These are phyloP conservation scores for Solanum medicagineum DNA, from an alignment of 257 asterid genomes.

Conservation along the genomic window DNA sequence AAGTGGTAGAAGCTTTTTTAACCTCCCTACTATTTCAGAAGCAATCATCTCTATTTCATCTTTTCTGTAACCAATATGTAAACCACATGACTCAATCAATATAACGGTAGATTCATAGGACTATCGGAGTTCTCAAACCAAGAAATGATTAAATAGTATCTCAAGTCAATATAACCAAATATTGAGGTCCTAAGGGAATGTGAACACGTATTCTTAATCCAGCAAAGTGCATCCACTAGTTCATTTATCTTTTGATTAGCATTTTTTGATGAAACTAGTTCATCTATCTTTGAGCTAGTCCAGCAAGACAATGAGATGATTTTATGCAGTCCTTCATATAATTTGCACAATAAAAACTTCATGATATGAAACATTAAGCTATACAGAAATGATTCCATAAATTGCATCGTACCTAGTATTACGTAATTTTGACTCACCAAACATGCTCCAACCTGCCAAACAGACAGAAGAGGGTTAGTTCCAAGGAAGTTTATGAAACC, in stretches of 20 bases:
- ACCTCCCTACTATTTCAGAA: background rate
- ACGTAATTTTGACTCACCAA: slow-evolving; percentile 87
- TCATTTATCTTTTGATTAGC: background rate
- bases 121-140: background rate
- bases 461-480: background rate
- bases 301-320: background rate
- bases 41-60: background rate
- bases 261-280: background rate
- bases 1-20: background rate
- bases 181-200: background rate
- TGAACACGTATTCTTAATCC: background rate
- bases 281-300: background rate
- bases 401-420: slow-evolving; percentile 62
- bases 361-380: background rate
- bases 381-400: background rate
- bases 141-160: background rate
- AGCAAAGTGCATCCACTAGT: background rate
- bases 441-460: slow-evolving; percentile 84
- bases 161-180: background rate
- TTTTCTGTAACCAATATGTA: background rate
- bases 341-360: background rate
- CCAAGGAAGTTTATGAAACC: background rate
- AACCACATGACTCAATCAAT: background rate
- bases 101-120: background rate
- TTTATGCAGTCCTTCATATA: background rate